Base-by-base conservation (phyloP, 257 asterid genomes). In the Primulina eburnea region DNA sequence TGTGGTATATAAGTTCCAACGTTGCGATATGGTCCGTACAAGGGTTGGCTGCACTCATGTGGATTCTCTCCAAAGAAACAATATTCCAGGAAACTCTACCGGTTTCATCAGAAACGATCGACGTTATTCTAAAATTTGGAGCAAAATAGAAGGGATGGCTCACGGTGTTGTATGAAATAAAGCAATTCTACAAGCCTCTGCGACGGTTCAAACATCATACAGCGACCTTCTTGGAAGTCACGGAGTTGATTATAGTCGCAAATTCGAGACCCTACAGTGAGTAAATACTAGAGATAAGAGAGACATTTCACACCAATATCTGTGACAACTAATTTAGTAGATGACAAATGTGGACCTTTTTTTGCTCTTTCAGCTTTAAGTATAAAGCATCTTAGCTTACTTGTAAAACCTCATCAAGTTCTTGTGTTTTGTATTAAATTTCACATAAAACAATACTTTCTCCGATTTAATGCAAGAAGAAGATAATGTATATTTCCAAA, bases 211-310 rank as follows among this genome's bases (percentile, higher is more conserved):
- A 43, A 61, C 68, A 80, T 88, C 88, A 94, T 47, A 89, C 97
- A 64, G 96, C 87, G 29, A 91, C 96, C 86, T 86, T 94, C 88
- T 94, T 94, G 60, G 95, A 83, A 35, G 97, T 86, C 65, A 89
- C 99, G 17, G 99, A 91, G 82, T 94, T 94, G 62, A 91, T 80
- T 43, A 94, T 91, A 28, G 97, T 83, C 9, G 96, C 96, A 62
- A 94, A 91, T 80, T 94, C 99, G 43, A 92, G 90, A 34, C 97
- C 99, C 99, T 93, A 75, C 75, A 73, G 73, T 57, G 77, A 50
- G 73, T 47, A 16, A 16, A 47, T 16, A 5, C 4, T 47, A 47
- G 7, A 28, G 26, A 74, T 56, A 21, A 14, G 40, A 14, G 40
- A 2, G 55, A 76, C 32, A 26, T 24, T 29, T 18, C 53, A 24